Evolutionary conservation across 805 yeast genomes (phyloP).

Genomic region (Cyberlindnera amylophila): DNA sequence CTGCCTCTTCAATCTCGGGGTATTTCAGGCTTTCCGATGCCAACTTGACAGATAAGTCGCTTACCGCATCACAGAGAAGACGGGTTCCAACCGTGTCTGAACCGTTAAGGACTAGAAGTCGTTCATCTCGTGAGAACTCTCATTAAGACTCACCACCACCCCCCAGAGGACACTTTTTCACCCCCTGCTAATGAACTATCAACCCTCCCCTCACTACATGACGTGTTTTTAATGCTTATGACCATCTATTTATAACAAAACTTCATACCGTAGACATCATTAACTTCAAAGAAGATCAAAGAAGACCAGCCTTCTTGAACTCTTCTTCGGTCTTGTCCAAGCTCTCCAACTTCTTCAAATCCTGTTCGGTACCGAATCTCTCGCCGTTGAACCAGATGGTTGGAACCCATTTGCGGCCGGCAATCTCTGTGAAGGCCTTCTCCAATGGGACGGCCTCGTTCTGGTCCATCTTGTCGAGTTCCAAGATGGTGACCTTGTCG

Average conservation of each 20-base stretch:
- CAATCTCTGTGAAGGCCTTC: slow-evolving; percentile 49
- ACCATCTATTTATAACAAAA: background rate
- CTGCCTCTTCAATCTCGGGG: background rate
- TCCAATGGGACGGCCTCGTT: slow-evolving; percentile 51
- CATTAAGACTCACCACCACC: too few relatives aligned
- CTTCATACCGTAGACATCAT: background rate
- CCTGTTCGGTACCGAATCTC: slow-evolving; percentile 54
- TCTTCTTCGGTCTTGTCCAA: slow-evolving; percentile 22
- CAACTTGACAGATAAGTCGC: background rate
- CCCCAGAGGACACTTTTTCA: too few relatives aligned
- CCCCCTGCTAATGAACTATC: background rate
- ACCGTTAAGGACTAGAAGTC: slow-evolving; percentile 28
- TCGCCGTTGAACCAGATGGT: slow-evolving; percentile 59
- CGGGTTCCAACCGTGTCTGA: slow-evolving; percentile 25
- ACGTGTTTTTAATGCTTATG: background rate
- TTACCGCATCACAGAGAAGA: slow-evolving; percentile 27
- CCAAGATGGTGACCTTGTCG: slow-evolving; percentile 51
- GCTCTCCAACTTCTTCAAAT: slow-evolving; percentile 32
- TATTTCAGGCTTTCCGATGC: background rate
- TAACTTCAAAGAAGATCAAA: slow-evolving; percentile 3
- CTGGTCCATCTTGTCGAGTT: slow-evolving; percentile 52
- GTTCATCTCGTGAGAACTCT: slow-evolving; percentile 26
- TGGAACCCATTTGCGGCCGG: slow-evolving; percentile 68
- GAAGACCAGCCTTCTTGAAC: slow-evolving; percentile 22
- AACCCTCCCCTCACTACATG: too few relatives aligned